Evolutionary conservation across 139 green algal species (phyloP).

Genomic region (Chlorella sp.): DNA sequence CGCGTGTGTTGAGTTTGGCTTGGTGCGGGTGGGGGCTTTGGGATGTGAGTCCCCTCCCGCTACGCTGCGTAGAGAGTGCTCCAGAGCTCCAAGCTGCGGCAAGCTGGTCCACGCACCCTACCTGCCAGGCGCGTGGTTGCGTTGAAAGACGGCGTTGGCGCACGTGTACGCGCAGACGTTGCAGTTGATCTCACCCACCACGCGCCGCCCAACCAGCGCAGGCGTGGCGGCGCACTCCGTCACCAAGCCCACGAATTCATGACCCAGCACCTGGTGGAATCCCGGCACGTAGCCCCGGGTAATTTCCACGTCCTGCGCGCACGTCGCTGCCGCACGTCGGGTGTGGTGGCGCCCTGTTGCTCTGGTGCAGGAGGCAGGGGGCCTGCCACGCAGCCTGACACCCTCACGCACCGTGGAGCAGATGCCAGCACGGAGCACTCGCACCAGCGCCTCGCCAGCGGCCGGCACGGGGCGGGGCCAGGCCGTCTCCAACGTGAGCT

Average conservation of each 20-base stretch:
- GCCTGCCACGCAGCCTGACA: background rate
- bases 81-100: too few species aligned
- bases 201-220: constrained; percentile 35
- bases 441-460: constrained; percentile 33
- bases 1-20: background rate
- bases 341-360: background rate
- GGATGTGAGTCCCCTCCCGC: too few species aligned
- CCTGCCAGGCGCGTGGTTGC: constrained; percentile 52
- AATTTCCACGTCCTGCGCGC: constrained; percentile 63
- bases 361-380: background rate
- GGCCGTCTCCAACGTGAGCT: constrained; percentile 15
- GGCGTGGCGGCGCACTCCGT: constrained; percentile 9
- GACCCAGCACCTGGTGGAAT: constrained; percentile 52
- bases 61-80: too few species aligned
- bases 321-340: background rate
- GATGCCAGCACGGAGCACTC: constrained; percentile 38
- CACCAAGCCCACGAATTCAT: constrained; percentile 38
- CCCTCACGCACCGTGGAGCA: constrained; percentile 35
- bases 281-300: constrained; percentile 60
- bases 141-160: constrained; percentile 40
- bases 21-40: too few species aligned
- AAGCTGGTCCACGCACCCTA: constrained; percentile 1
- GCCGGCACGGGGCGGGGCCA: constrained; percentile 21
- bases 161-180: constrained; percentile 32
- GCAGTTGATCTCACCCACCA: constrained; percentile 75